phyloP scores from a whole-genome alignment of 106 monocot genomes.

The Dendrobium huoshanense region DNA sequence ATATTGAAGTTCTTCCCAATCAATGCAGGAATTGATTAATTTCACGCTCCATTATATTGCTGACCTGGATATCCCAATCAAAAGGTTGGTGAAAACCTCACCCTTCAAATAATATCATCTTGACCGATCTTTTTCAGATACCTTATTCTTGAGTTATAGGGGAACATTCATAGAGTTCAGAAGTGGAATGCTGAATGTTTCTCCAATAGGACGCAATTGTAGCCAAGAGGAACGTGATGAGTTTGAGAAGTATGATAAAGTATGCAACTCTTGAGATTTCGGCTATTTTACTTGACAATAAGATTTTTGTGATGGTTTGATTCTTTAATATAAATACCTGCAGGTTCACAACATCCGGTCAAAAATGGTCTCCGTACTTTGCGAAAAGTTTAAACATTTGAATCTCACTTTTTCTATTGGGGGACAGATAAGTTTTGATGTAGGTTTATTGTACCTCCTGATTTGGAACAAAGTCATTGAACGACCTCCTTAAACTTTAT shows the following conservation, averaged over 20 bases:
- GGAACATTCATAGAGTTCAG: constrained; percentile 99
- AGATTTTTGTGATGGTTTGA: not conserved
- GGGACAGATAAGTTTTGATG: constrained; percentile 99
- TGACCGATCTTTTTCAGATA: constrained; percentile 1
- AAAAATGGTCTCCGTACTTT: constrained; percentile 84
- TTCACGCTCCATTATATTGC: constrained; percentile 98
- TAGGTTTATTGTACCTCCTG: constrained; percentile 20
- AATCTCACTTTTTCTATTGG: constrained; percentile 90
- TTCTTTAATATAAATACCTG: not conserved
- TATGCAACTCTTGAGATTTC: constrained; percentile 14
- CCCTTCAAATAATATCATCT: not conserved
- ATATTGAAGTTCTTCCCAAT: constrained; percentile 7
- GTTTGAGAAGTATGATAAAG: constrained; percentile 96
- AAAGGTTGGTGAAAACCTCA: constrained; percentile 42
- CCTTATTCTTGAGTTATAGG: constrained; percentile 25
- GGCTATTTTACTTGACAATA: not conserved
- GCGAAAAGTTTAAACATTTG: constrained; percentile 81
- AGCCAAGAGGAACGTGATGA: constrained; percentile 97
- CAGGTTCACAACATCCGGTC: constrained; percentile 80
- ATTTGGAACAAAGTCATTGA: not conserved
- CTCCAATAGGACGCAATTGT: constrained; percentile 94
- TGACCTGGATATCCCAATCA: constrained; percentile 90
- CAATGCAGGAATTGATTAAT: constrained; percentile 81
- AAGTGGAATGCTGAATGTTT: constrained; percentile 95
- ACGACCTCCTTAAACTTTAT: constrained; percentile 1